These are phyloP conservation scores for Stachybotrys chlorohalonatus DNA, from an alignment of 2,329 filamentous ascomycete genomes.

Conservation along the genomic window DNA sequence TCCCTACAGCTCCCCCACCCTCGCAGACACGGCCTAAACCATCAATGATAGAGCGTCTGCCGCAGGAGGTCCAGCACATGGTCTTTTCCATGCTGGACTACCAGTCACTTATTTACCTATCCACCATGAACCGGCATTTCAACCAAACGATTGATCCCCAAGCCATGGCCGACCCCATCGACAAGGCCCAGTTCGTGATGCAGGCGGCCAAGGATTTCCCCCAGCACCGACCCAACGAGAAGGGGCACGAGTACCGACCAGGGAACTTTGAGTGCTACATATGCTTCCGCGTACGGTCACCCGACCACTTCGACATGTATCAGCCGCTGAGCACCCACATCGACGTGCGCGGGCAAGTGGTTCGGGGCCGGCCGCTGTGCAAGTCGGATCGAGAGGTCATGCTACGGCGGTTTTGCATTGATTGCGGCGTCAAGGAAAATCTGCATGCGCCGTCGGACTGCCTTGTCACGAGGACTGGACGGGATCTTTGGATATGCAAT, in stretches of 20 bases:
- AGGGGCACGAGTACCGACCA: slow-evolving; percentile 24
- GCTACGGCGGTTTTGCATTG: slow-evolving; percentile 31
- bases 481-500: slow-evolving; percentile 30
- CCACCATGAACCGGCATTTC: slow-evolving; percentile 25
- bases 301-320: slow-evolving; percentile 27
- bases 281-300: slow-evolving; percentile 29
- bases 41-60: slow-evolving; percentile 22
- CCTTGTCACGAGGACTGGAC: slow-evolving; percentile 25
- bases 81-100: slow-evolving; percentile 28
- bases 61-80: slow-evolving; percentile 21
- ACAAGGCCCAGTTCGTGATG: slow-evolving; percentile 32
- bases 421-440: slow-evolving; percentile 28
- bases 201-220: slow-evolving; percentile 29
- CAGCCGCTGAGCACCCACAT: slow-evolving; percentile 23
- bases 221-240: slow-evolving; percentile 28
- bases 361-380: slow-evolving; percentile 18
- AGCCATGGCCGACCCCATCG: slow-evolving; percentile 20
- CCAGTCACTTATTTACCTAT: slow-evolving; percentile 29
- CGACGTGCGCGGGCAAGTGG: slow-evolving; percentile 18
- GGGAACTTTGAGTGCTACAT: slow-evolving; percentile 33
- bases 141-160: slow-evolving; percentile 22
- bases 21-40: slow-evolving; percentile 8
- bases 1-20: slow-evolving; percentile 4
- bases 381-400: slow-evolving; percentile 18
- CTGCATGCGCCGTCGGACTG: slow-evolving; percentile 27